These are phyloP conservation scores for Flaveria sonorensis DNA, from an alignment of 129 eudicot species.

Conservation along the genomic window DNA sequence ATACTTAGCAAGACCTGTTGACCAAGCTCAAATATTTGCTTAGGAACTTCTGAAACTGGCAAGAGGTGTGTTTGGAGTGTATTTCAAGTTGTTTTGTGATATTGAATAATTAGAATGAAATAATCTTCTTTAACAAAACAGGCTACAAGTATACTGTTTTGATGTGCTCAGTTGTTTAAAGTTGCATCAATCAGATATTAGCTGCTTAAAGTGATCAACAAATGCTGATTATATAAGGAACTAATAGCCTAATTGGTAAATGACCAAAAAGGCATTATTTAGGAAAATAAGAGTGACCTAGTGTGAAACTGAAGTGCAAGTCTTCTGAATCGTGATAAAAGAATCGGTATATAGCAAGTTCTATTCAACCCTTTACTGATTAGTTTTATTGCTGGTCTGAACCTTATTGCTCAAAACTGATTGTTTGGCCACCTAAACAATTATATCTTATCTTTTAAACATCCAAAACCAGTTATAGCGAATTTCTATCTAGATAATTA, in stretches of 20 bases:
- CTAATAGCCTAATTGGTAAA: neutral
- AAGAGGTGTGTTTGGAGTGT: neutral
- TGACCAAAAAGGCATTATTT: neutral
- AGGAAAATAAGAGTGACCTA: neutral
- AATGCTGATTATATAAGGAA: neutral
- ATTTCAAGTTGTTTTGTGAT: neutral
- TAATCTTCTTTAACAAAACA: neutral
- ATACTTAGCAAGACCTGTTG: neutral
- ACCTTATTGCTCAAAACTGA: neutral
- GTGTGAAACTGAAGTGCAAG: neutral
- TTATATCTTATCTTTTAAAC: too few species aligned
- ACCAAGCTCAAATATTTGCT: neutral
- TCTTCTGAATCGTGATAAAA: neutral
- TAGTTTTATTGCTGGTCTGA: neutral
- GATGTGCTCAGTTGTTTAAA: neutral
- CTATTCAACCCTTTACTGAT: neutral
- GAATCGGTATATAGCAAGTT: neutral
- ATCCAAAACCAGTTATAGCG: neutral
- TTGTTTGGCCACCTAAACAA: neutral
- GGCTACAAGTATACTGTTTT: neutral
- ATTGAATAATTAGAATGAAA: neutral
- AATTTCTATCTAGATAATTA: neutral
- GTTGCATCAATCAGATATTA: neutral
- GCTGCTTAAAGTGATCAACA: neutral
- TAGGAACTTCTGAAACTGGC: neutral